phyloP scores from a whole-genome alignment of 331 rosid species.

The Erythrophleum ivorense region DNA sequence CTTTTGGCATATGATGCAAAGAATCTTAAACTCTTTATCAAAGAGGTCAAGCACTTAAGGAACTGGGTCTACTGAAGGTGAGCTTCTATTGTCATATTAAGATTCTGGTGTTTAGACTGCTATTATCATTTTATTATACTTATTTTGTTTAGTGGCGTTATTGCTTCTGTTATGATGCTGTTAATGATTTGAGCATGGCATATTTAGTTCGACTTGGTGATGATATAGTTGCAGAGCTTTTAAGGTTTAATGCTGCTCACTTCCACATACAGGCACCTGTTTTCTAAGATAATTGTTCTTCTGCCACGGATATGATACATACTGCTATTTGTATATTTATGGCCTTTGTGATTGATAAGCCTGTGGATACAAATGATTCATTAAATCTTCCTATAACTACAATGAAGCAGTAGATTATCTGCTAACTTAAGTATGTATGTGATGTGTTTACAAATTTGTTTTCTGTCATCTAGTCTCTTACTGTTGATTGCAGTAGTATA shows the following conservation, averaged over 20 bases:
- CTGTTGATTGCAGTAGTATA: background rate
- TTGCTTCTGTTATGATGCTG: conserved; percentile 67
- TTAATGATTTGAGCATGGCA: conserved; percentile 79
- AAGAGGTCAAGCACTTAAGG: conserved; percentile 98
- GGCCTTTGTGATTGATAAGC: background rate
- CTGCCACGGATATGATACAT: conserved; percentile 7
- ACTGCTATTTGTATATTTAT: conserved; percentile 14
- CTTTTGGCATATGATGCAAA: conserved; percentile 77
- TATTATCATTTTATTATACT: background rate
- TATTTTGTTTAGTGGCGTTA: conserved; percentile 34
- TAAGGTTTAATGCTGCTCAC: conserved; percentile 58
- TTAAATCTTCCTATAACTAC: background rate
- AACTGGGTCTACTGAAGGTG: conserved; percentile 72
- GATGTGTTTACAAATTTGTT: background rate
- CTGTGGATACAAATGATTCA: background rate
- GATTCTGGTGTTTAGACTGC: conserved; percentile 11
- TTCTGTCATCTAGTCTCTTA: conserved; percentile 26
- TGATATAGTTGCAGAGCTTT: conserved; percentile 70
- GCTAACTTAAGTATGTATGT: conserved; percentile 26
- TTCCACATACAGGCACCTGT: conserved; percentile 4
- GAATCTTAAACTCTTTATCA: conserved; percentile 91
- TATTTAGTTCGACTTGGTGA: conserved; percentile 75
- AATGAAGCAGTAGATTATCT: background rate
- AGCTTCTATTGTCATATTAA: conserved; percentile 41
- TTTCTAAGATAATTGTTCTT: conserved; percentile 11